phyloP scores from a whole-genome alignment of 2,329 filamentous ascomycete genomes.

The Talaromyces verruculosus region DNA sequence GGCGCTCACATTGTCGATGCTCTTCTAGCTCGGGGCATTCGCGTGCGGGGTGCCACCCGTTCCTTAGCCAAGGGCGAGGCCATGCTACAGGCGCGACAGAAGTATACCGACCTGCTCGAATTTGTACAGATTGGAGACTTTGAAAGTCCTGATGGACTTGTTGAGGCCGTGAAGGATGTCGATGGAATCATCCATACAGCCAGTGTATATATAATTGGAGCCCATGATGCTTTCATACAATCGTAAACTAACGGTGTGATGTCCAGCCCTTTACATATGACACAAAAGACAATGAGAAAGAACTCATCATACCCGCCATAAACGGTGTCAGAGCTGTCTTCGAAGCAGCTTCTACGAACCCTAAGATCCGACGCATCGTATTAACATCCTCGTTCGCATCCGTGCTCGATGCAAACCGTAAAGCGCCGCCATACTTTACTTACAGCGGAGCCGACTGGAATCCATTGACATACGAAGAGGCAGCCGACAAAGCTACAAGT shows the following conservation, averaged over 20 bases:
- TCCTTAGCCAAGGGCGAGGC: slow-evolving; percentile 20
- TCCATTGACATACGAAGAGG: slow-evolving; percentile 33
- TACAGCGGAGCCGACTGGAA: slow-evolving; percentile 35
- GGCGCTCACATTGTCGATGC: slow-evolving; percentile 29
- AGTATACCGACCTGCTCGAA: slow-evolving; percentile 12
- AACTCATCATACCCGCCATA: slow-evolving; percentile 19
- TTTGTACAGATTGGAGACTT: slow-evolving; percentile 21
- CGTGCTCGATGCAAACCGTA: slow-evolving; percentile 19
- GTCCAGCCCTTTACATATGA: slow-evolving; percentile 18
- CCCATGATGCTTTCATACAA: no score
- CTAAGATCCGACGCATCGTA: slow-evolving; percentile 14
- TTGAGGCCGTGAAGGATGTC: slow-evolving; percentile 18
- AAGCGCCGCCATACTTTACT: slow-evolving; percentile 22
- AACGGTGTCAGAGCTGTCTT: slow-evolving; percentile 15
- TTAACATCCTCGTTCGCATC: slow-evolving; percentile 21
- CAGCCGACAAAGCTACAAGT: slow-evolving; percentile 28
- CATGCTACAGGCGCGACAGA: slow-evolving; percentile 21
- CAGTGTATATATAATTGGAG: slow-evolving; percentile 13
- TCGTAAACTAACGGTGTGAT: neutral
- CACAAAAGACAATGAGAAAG: slow-evolving; percentile 18
- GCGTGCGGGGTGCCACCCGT: slow-evolving; percentile 22
- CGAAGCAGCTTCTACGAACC: slow-evolving; percentile 47
- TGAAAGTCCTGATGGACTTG: slow-evolving; percentile 3
- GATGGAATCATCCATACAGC: slow-evolving; percentile 20
- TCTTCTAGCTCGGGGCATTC: slow-evolving; percentile 23